Evolutionary conservation across 2,329 filamentous ascomycete genomes (phyloP).

Genomic region (Claviceps monticola): DNA sequence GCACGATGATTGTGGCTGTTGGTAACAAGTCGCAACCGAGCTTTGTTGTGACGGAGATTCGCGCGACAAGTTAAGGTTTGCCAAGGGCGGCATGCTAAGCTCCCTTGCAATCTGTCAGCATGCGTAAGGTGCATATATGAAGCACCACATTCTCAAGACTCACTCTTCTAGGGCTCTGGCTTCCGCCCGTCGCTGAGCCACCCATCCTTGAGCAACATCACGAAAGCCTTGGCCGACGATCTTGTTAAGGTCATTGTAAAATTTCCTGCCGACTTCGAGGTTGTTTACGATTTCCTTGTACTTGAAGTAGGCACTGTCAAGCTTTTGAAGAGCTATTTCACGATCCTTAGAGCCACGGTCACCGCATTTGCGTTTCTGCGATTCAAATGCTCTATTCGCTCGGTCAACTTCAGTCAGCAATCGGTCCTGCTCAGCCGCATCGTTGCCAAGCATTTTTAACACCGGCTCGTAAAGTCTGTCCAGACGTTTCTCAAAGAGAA

Average conservation of each 20-base stretch:
- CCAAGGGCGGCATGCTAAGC: constrained; percentile 36
- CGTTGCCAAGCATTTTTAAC: constrained; percentile 53
- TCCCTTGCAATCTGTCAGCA: constrained; percentile 23
- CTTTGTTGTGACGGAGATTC: constrained; percentile 8
- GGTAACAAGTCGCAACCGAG: constrained; percentile 4
- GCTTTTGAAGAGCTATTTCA: constrained; percentile 70
- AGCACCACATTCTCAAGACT: constrained; percentile 15
- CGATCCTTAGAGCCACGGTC: constrained; percentile 52
- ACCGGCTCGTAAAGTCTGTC: constrained; percentile 66
- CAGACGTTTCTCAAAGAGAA: constrained; percentile 73
- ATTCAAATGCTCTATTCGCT: constrained; percentile 65
- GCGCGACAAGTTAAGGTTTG: constrained; percentile 26
- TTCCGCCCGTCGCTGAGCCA: constrained; percentile 66
- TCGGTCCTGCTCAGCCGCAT: constrained; percentile 62
- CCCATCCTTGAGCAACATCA: constrained; percentile 64
- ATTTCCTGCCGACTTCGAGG: constrained; percentile 80
- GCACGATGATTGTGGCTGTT: constrained; percentile 9
- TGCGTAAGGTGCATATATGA: neutral
- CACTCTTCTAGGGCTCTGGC: constrained; percentile 66
- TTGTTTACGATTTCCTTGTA: constrained; percentile 95
- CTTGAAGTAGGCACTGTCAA: constrained; percentile 87
- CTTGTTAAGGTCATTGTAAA: constrained; percentile 89
- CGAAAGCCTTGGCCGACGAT: constrained; percentile 70
- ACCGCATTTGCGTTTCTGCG: constrained; percentile 53
- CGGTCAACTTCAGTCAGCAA: constrained; percentile 55